Percentiles rank a stretch among this genome's conserved stretches.
phyloP scores from a whole-genome alignment of 768 basidiomycete species.

The Rhodotorula paludigena region DNA sequence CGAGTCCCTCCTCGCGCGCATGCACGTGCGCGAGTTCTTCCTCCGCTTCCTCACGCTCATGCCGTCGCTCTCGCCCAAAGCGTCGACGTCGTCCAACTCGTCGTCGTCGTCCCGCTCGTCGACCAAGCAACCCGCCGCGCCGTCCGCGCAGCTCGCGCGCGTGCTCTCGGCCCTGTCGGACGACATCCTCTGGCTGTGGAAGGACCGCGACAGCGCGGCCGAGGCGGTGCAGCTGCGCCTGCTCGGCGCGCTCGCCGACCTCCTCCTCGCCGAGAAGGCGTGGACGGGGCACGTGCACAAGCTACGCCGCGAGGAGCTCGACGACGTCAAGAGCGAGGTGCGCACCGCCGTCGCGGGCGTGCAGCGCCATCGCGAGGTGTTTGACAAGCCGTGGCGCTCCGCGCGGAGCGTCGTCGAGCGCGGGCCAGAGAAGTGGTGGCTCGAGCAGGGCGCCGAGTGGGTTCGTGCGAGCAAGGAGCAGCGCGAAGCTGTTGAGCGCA shows the following conservation, averaged over 20 bases:
- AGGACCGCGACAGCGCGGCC: constrained; percentile 10
- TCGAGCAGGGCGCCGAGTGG: not conserved
- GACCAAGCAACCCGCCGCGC: not conserved
- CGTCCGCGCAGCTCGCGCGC: not conserved
- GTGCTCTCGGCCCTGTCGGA: constrained; percentile 8
- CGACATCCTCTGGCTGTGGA: constrained; percentile 27
- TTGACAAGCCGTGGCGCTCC: constrained; percentile 12
- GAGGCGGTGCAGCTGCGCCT: constrained; percentile 11
- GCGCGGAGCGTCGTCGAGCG: not conserved
- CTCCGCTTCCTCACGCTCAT: constrained; percentile 16
- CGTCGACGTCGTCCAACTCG: not conserved
- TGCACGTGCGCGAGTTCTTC: constrained; percentile 23
- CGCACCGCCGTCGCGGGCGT: not conserved
- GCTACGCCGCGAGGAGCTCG: not conserved
- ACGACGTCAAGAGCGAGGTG: not conserved
- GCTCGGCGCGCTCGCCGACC: constrained; percentile 7
- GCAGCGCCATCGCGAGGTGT: not conserved
- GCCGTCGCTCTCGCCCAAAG: not conserved
- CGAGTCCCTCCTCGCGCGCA: constrained; percentile 5
- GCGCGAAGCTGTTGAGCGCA: not conserved
- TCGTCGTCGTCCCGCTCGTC: not conserved
- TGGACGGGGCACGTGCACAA: not conserved
- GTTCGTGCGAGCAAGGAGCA: not conserved
- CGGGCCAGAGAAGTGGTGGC: not conserved
- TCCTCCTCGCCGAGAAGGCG: constrained; percentile 3